Evolutionary conservation across 352 stramenopile genomes (phyloP), one percentile per base, ranked within the genome.

Genomic region (Globisporangium lucens): DNA sequence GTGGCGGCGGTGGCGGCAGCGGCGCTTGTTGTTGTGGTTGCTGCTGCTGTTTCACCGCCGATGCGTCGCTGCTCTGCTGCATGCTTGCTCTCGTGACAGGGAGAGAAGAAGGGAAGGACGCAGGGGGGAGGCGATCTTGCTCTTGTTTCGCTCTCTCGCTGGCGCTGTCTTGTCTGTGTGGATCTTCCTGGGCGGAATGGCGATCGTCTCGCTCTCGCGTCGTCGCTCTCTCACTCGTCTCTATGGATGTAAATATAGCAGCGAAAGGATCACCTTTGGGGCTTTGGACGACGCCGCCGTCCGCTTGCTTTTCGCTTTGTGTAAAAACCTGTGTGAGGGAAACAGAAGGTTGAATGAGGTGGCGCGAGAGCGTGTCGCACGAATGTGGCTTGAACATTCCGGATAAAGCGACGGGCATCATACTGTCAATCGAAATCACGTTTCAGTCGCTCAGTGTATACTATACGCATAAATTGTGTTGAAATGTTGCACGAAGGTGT

Each of bases 401-500:
- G 15, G 9, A 22, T 46, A 46, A 46, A 13, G 30, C 3, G 30
- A 33, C 30, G 30, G 30, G 30, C 30, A 33, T 33, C 38, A 43
- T 15, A 43, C 36, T 43, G 30, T 33, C 30, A 33, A 43, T 15
- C 36, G 12, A 43, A 43, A 43, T 43, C 36, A 43, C n/a, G n/a
- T n/a, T n/a, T n/a, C n/a, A n/a, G 10, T 43, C 12, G 12, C 36
- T 17, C 36, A 43, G 0, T 5, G 36, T 43, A 43, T 43, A 1
- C 10, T 43, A 43, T 43, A 43, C 36, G 5, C 36, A 17, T 1
- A 43, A 9, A 22, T 20, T 56, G 15, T 35, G 30, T 30, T 15
- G 2, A 52, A 41, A 65, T 65, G 64, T 52, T 33, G 64, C 29
- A 52, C 46, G 64, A 69, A 69, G 24, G 56, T 47, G 33, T 13